Conservation (phyloP, 2,329 filamentous ascomycete genomes). For the Dactylellina parvicollis region DNA sequence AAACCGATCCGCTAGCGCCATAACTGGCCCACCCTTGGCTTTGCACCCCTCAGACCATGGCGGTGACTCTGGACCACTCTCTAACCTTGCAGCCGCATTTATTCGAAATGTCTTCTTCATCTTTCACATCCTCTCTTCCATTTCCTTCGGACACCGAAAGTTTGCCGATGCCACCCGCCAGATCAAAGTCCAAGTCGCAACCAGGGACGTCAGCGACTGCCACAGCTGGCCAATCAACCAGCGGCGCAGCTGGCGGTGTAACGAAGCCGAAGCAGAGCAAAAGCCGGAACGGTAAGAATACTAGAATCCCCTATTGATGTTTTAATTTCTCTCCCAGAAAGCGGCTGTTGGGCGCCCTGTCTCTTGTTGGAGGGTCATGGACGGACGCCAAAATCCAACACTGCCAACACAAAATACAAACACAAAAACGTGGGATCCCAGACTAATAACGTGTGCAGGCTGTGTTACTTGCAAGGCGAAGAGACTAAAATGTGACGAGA, state of each 20-base stretch:
- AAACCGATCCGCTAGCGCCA: constrained; percentile 35
- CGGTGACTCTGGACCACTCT: constrained; percentile 45
- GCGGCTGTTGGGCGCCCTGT: not conserved
- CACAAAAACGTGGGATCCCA: not conserved
- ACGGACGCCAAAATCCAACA: constrained; percentile 32
- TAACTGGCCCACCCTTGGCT: constrained; percentile 24
- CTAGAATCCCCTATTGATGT: constrained; percentile 20
- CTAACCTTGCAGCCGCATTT: constrained; percentile 48
- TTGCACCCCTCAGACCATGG: constrained; percentile 35
- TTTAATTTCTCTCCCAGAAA: constrained; percentile 4
- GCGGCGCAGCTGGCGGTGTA: constrained; percentile 33
- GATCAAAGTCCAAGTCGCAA: constrained; percentile 43
- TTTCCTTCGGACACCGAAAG: constrained; percentile 35
- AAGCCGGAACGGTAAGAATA: constrained; percentile 75
- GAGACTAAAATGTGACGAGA: constrained; percentile 77
- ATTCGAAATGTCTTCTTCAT: constrained; percentile 49
- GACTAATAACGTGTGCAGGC: constrained; percentile 63
- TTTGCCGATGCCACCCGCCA: constrained; percentile 48
- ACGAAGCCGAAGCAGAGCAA: constrained; percentile 77
- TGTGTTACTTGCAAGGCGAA: constrained; percentile 79
- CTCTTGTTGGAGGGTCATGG: constrained; percentile 25
- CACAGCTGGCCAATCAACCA: constrained; percentile 26
- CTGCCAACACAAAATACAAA: constrained; percentile 35
- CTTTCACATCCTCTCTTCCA: constrained; percentile 41
- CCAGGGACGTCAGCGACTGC: constrained; percentile 21